Base-by-base conservation (phyloP, 228 moss, liverwort and hornwort genomes). In the Sphagnum fallax region DNA sequence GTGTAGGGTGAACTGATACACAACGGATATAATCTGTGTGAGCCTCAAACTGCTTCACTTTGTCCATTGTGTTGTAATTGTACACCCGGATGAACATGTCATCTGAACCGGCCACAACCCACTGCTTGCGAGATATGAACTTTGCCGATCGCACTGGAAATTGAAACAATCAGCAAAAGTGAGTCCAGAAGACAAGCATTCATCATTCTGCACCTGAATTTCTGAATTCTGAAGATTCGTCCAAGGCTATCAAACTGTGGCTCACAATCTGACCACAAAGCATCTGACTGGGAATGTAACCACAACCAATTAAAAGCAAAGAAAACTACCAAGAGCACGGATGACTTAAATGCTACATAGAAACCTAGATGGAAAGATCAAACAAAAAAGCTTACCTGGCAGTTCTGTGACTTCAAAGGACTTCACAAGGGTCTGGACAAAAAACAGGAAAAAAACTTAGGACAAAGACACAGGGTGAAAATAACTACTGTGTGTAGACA, bases 31-130 rank as follows among this genome's bases (percentile, higher is more conserved):
- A 97, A 68, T 97, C 97, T 52, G 91, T 86, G 72, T 97, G 97
- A 65, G 92, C 96, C 73, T 96, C 96, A 71, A 96, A 96, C 14
- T 86, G 79, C 73, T 84, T 92, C 65, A 96, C 80, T 87, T 92
- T 92, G 76, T 96, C 95, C 95, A 96, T 96, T 1, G 95, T 96
- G 74, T 96, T 96, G 74, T 91, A 92, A 70, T 96, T 91, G 67
- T 96, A 96, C 53, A 96, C 91, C 49, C 95, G 80, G 67, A 96
- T 82, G 81, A 75, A 89, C 95, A 96, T 96, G 69, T 96, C 95
- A 71, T 96, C 95, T 9, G 95, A 77, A 49, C 95, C 92, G 18
- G 93, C 87, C 51, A 96, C 92, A 75, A 96, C 78, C 96, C 93
- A 92, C 65, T 96, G 96, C 73, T 96, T 96, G 62, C 96, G 87